Base-by-base conservation (phyloP, 768 basidiomycete species). In the Tricholomella constricta region DNA sequence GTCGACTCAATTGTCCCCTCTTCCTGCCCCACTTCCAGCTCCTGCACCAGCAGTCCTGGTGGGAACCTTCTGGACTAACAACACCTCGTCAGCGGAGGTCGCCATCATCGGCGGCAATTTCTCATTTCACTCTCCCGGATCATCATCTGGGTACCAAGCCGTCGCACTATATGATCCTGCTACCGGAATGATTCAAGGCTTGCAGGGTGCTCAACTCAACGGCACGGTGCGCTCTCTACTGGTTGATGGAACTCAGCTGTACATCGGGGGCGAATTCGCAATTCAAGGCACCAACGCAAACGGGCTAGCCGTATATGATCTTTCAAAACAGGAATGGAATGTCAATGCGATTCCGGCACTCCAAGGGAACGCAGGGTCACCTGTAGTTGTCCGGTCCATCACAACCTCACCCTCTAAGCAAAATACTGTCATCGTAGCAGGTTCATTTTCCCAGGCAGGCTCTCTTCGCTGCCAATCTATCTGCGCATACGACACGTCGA, bases 41-140 rank as follows among this genome's bases (percentile, higher is more conserved):
- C 73, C 80, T 1, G 89, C 92, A 1, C 92, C 94, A 0, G 85
- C 91, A 15, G 83, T 98, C 54, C 76, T 97, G 49, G 81, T 91
- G 0, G 96, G 92, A 27, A 81, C 82, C 2, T 98, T 94, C 75
- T 98, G 92, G 91, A 88, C 83, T 6, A 97, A 98, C 64, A 76
- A 76, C 32, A 80, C 86, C 2, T 83, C 83, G 2, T 77, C 80
- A 4, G 66, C 63, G 40, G 83, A 90, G 51, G 69, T 92, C 17
- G 83, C 84, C 37, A 82, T 98, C 56, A 75, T 98, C 43, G 96
- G 94, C 27, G 96, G 96, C 31, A 94, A 94, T 67, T 99, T 98
- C 67, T 81, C 88, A 1, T 85, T 85, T 64, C 54, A 75, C 6
- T 56, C 72, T 34, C 52, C 69, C 2, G 72, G 72, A 6, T 70